Evolutionary conservation across 140 eudicot species (phyloP).

Genomic region (Ambrosia hybrid): DNA sequence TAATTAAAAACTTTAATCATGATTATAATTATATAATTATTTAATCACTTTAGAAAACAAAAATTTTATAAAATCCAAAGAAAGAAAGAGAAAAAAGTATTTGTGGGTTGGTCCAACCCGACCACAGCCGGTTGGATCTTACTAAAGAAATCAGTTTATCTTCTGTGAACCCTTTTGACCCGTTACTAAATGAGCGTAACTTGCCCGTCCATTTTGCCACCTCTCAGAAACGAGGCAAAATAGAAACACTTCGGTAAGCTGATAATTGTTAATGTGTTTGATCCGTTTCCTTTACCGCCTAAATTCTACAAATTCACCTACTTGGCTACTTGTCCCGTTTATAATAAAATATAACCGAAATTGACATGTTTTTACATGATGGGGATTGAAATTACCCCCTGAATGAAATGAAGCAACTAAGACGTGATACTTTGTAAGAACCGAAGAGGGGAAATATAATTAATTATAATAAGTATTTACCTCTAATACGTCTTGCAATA

Average conservation of each 20-base stretch:
- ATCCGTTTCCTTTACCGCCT: background rate
- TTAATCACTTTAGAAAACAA: background rate
- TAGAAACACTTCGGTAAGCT: too few relatives aligned
- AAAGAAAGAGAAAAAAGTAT: background rate
- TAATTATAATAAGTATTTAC: slow-evolving; percentile 29
- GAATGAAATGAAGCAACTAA: background rate
- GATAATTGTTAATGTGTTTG: background rate
- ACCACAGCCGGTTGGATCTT: background rate
- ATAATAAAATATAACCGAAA: background rate
- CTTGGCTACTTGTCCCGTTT: background rate
- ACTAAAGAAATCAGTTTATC: background rate
- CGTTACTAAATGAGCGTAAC: background rate
- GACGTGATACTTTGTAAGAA: slow-evolving; percentile 5
- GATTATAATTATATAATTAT: background rate
- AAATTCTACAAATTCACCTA: background rate
- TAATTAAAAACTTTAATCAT: too few relatives aligned
- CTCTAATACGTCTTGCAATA: slow-evolving; percentile 69
- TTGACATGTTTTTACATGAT: background rate
- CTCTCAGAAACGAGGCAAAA: too few relatives aligned
- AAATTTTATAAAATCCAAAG: background rate
- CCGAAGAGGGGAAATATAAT: background rate
- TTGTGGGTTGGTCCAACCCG: too few relatives aligned
- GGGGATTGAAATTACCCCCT: background rate
- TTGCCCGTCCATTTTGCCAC: background rate
- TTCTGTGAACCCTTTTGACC: background rate